Evolutionary conservation across 164 flowering plant genomes (phyloP).

Genomic region (Kingdonia uniflora): DNA sequence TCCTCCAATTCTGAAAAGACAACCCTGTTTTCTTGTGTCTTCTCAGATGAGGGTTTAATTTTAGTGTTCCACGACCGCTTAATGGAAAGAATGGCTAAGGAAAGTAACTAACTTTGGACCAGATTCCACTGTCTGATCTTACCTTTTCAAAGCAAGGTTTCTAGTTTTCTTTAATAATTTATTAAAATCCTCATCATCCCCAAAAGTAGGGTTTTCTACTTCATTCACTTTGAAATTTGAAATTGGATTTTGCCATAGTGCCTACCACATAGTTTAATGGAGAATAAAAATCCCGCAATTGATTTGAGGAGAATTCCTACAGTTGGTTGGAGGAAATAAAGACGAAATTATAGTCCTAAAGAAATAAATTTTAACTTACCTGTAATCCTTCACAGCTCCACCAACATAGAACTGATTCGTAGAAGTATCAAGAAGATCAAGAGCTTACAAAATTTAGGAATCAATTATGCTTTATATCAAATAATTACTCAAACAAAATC

Average conservation of each 20-base stretch:
- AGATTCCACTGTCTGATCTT: constrained; percentile 29
- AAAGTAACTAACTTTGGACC: constrained; percentile 67
- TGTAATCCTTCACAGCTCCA: too few species aligned
- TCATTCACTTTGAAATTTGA: constrained; percentile 31
- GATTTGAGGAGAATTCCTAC: too few species aligned
- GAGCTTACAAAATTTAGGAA: too few species aligned
- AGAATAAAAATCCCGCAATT: too few species aligned
- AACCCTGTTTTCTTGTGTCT: constrained; percentile 53
- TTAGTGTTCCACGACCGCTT: constrained; percentile 29
- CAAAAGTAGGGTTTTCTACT: constrained; percentile 45
- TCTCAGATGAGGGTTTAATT: constrained; percentile 24
- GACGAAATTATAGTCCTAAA: too few species aligned
- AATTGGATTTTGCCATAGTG: constrained; percentile 45
- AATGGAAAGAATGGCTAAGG: constrained; percentile 30
- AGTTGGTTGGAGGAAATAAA: too few species aligned
- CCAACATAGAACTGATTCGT: too few species aligned
- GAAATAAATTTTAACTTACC: too few species aligned
- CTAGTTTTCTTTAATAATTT: constrained; percentile 74
- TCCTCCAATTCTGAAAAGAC: constrained; percentile 93
- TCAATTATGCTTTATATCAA: too few species aligned
- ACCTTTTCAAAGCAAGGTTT: constrained; percentile 65
- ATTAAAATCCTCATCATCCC: constrained; percentile 67
- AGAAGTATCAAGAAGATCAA: too few species aligned
- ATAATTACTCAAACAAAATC: too few species aligned
- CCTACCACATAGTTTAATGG: too few species aligned